A percentile compares a stretch with the other conserved stretches of the same genome.
phyloP scores from a whole-genome alignment of 768 basidiomycete species.

The Pleurotus pulmonarius region DNA sequence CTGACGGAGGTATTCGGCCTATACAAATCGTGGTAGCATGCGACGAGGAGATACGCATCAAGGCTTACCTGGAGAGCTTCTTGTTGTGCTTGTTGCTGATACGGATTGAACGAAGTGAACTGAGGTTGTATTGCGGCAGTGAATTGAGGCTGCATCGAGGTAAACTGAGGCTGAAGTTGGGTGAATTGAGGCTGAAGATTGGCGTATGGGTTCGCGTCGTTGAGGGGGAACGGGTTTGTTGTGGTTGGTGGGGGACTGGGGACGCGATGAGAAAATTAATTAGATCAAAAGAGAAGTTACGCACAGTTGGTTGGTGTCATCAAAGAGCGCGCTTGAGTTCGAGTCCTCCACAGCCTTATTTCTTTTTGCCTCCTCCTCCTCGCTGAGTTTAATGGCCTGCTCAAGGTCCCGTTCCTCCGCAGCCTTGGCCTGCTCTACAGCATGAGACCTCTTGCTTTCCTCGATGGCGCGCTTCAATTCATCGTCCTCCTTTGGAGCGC shows the following conservation, averaged over 20 bases:
- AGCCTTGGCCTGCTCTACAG: slow-evolving; percentile 56
- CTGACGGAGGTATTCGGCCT: slow-evolving; percentile 72
- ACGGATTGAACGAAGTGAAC: slow-evolving; percentile 91
- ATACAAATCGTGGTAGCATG: slow-evolving; percentile 21
- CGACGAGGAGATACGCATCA: too few relatives aligned
- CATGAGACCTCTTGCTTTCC: slow-evolving; percentile 74
- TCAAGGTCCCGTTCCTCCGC: slow-evolving; percentile 83
- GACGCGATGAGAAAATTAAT: too few relatives aligned
- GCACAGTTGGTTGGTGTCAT: slow-evolving; percentile 79
- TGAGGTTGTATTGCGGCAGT: slow-evolving; percentile 70
- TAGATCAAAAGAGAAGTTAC: slow-evolving; percentile 20
- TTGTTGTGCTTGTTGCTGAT: slow-evolving; percentile 89
- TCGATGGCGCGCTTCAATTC: slow-evolving; percentile 86
- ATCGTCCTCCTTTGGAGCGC: slow-evolving; percentile 61
- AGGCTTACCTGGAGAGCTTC: slow-evolving; percentile 65
- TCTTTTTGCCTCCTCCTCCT: slow-evolving; percentile 85
- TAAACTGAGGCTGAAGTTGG: slow-evolving; percentile 72
- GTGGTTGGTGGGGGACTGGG: slow-evolving; percentile 24
- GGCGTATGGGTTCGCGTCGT: slow-evolving; percentile 58
- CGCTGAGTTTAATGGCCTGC: slow-evolving; percentile 78
- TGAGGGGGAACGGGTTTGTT: slow-evolving; percentile 57
- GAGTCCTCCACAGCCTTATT: slow-evolving; percentile 68
- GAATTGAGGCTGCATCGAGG: slow-evolving; percentile 52
- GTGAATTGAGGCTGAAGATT: slow-evolving; percentile 32
- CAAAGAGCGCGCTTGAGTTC: slow-evolving; percentile 76